phyloP scores from a whole-genome alignment of 225 moss, liverwort and hornwort species.

The Marchantia polymorpha region DNA sequence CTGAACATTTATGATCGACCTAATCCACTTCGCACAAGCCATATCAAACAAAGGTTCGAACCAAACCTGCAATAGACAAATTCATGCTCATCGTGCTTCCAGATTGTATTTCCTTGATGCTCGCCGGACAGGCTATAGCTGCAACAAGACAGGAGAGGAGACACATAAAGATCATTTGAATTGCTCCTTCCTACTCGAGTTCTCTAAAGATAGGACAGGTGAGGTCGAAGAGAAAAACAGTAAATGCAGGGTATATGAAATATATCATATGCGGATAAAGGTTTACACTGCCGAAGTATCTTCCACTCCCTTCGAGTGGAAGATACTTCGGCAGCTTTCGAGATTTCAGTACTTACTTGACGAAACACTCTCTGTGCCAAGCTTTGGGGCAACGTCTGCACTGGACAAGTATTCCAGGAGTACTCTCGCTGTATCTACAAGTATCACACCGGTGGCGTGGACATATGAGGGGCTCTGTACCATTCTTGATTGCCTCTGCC shows the following conservation, averaged over 20 bases:
- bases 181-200: neutral
- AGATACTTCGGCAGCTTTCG: too few relatives aligned
- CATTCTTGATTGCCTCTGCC: conserved; percentile 20
- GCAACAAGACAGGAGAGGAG: conserved; percentile 3
- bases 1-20: neutral
- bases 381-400: conserved; percentile 47
- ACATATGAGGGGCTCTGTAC: conserved; percentile 22
- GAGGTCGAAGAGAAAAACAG: neutral
- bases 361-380: conserved; percentile 38
- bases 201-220: too few relatives aligned
- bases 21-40: neutral
- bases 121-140: conserved; percentile 34
- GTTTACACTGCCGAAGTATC: neutral
- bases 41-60: neutral
- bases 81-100: conserved; percentile 33
- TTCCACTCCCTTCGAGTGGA: neutral
- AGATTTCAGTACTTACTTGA: conserved; percentile 23
- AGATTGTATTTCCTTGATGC: conserved; percentile 19
- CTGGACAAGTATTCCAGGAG: conserved; percentile 39
- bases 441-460: conserved; percentile 41
- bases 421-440: conserved; percentile 25
- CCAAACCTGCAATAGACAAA: conserved; percentile 43
- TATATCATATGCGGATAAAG: neutral
- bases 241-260: neutral
- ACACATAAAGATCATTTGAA: neutral